phyloP scores from a whole-genome alignment of 2,329 filamentous ascomycete species.

The Aspergillus niger region DNA sequence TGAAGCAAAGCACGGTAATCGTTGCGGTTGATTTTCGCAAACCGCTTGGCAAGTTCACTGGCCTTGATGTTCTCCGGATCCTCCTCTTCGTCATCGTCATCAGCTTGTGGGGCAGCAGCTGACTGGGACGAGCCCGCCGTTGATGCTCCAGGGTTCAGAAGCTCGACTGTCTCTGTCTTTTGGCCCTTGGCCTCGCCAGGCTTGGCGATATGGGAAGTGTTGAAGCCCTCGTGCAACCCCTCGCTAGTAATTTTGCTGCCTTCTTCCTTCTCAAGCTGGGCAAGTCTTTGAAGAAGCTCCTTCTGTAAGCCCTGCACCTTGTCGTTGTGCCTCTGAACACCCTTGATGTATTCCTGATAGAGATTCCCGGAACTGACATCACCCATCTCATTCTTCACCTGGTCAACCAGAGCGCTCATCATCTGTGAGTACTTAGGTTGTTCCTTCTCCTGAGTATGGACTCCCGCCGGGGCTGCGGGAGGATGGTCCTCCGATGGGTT shows the following conservation, averaged over 20 bases:
- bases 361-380: conserved; percentile 69
- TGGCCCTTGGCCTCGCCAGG: conserved; percentile 50
- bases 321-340: conserved; percentile 72
- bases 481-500: conserved; percentile 74
- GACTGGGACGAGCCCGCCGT: conserved; percentile 43
- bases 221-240: conserved; percentile 82
- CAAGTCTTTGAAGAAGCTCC: conserved; percentile 72
- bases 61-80: conserved; percentile 76
- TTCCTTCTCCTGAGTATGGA: conserved; percentile 72
- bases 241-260: conserved; percentile 92
- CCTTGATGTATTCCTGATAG: conserved; percentile 74
- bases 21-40: conserved; percentile 73
- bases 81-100: conserved; percentile 53
- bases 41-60: conserved; percentile 75
- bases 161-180: conserved; percentile 58
- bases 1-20: conserved; percentile 73
- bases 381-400: conserved; percentile 84
- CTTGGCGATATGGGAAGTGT: conserved; percentile 79
- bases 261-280: conserved; percentile 81
- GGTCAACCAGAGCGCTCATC: conserved; percentile 94
- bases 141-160: conserved; percentile 67
- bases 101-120: conserved; percentile 40
- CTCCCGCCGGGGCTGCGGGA: conserved; percentile 72
- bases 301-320: conserved; percentile 79
- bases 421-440: conserved; percentile 91